These are phyloP conservation scores for Trametes cinnabarina DNA, from an alignment of 768 basidiomycete species.

Conservation along the genomic window DNA sequence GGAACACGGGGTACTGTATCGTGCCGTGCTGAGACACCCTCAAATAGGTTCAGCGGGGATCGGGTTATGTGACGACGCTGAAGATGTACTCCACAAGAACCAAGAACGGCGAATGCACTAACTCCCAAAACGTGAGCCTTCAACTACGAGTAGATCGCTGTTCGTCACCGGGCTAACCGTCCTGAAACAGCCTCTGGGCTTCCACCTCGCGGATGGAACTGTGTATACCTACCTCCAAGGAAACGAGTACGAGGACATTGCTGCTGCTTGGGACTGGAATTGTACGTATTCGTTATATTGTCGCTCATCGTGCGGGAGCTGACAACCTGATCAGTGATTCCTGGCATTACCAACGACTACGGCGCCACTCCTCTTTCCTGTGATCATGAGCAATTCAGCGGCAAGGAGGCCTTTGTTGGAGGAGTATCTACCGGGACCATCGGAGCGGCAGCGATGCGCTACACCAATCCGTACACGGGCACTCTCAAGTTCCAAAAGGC, in stretches of 20 bases:
- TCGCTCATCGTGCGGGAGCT: not conserved
- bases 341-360: slow-evolving; percentile 69
- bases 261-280: slow-evolving; percentile 76
- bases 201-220: slow-evolving; percentile 67
- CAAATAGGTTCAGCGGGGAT: slow-evolving; percentile 58
- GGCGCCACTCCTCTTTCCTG: slow-evolving; percentile 53
- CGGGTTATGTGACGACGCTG: slow-evolving; percentile 55
- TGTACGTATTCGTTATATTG: slow-evolving; percentile 6
- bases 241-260: slow-evolving; percentile 71
- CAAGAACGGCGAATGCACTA: slow-evolving; percentile 62
- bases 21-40: not conserved
- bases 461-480: slow-evolving; percentile 58
- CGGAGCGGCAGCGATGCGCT: slow-evolving; percentile 64
- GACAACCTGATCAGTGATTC: slow-evolving; percentile 43
- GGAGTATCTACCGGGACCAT: slow-evolving; percentile 56
- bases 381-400: slow-evolving; percentile 39
- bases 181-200: slow-evolving; percentile 50
- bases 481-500: slow-evolving; percentile 62
- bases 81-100: slow-evolving; percentile 63
- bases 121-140: slow-evolving; percentile 53
- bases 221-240: slow-evolving; percentile 63
- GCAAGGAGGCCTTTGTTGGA: slow-evolving; percentile 60
- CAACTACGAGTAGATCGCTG: not conserved
- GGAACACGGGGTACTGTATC: not conserved
- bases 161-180: too few species aligned